Evolutionary conservation across 345 rosid genomes (phyloP), one percentile per base, ranked within the genome.

Genomic region (Camelina sativa): DNA sequence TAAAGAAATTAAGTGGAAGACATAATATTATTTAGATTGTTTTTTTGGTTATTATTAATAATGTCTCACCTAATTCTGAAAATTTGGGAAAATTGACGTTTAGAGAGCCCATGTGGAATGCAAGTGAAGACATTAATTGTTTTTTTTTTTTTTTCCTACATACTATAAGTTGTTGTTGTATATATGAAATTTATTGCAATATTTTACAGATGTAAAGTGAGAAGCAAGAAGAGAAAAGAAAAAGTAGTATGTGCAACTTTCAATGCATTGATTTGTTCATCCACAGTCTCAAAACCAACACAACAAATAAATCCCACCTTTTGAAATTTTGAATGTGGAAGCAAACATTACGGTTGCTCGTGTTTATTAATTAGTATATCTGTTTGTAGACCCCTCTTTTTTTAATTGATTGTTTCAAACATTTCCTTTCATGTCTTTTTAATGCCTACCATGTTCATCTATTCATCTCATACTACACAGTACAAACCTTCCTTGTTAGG

Each of bases 51-150:
- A 41, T 41, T 35, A 32, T 5, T 37, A 40, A 65, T 48, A 59
- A 71, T 58, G 69, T 59, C 56, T 65, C 64, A 72, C 77, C 69
- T 78, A 78, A 72, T 72, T 72, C 63, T 65, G 73, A 50, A 71
- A 41, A 59, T 30, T 40, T 34, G 62, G 5, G 20, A 17, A 6
- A 65, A 71, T 72, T 72, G 64, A 72, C 65, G 77, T 72, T 78
- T 66, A 40, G 52, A 73, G 54, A 46, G 17, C 51, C 77, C 81
- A 78, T 66, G 81, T 72, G 81, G 46, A 65, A 43, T 72, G 73
- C 73, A 66, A 72, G 11, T 65, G 68, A 3, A 22, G 32, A 54
- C 80, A 76, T 69, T 62, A 16, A 62, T 22, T 62, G 64, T 59
- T 17, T 17, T 17, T 17, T 17, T 17, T 17, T 0, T 17, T 17